phyloP scores from a whole-genome alignment of 2,329 filamentous ascomycete species.

The Xylariaceae sp. region DNA sequence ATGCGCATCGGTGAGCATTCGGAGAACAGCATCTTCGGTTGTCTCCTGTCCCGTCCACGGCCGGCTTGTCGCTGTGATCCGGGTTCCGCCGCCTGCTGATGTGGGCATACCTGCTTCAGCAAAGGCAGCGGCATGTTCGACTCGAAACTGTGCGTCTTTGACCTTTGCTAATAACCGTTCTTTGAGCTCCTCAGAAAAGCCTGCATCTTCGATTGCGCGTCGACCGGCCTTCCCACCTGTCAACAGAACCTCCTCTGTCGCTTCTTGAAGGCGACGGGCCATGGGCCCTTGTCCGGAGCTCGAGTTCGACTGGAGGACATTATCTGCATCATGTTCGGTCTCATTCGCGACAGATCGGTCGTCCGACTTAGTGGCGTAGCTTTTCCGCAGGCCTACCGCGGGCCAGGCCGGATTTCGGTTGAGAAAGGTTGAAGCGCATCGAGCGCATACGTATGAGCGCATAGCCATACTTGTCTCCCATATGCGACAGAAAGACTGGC shows the following conservation, averaged over 20 bases:
- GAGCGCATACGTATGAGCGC: slow-evolving; percentile 33
- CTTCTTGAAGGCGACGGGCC: slow-evolving; percentile 63
- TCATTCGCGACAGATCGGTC: slow-evolving; percentile 7
- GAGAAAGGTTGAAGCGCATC: slow-evolving; percentile 13
- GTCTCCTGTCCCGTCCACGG: slow-evolving; percentile 82
- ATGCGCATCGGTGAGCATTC: slow-evolving; percentile 83
- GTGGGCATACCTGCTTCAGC: slow-evolving; percentile 55
- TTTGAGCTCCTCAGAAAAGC: slow-evolving; percentile 69
- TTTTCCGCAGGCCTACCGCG: slow-evolving; percentile 2
- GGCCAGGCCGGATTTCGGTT: neutral
- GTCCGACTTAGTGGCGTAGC: slow-evolving; percentile 19
- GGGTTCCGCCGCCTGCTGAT: slow-evolving; percentile 71
- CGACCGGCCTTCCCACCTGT: slow-evolving; percentile 65
- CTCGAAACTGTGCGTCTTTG: slow-evolving; percentile 59
- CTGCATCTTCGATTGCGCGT: slow-evolving; percentile 65
- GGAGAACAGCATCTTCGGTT: slow-evolving; percentile 75
- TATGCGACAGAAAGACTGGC: neutral
- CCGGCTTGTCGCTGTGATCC: slow-evolving; percentile 68
- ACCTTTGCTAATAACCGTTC: slow-evolving; percentile 62
- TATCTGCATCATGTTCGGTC: slow-evolving; percentile 8
- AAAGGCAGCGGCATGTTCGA: slow-evolving; percentile 56
- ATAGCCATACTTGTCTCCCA: slow-evolving; percentile 33
- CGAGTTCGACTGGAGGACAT: neutral
- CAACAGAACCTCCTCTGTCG: slow-evolving; percentile 66
- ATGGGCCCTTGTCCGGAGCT: slow-evolving; percentile 51